A percentile compares a stretch with the other conserved stretches of the same genome.
These are phyloP conservation scores for Trichoderma sp. DNA, from an alignment of 2,329 filamentous ascomycete genomes.

Conservation along the genomic window DNA sequence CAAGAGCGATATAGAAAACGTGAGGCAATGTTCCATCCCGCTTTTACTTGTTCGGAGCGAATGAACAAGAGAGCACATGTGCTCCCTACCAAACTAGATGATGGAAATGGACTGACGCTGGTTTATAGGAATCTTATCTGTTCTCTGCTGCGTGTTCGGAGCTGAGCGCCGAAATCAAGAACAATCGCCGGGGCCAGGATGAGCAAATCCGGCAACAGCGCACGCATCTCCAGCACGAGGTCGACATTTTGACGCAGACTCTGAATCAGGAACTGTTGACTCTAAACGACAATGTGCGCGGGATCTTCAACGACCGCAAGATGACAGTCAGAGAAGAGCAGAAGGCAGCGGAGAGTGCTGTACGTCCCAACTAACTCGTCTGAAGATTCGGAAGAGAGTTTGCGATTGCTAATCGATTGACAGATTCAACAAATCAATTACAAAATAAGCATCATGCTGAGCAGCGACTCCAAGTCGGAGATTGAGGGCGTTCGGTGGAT, in stretches of 20 bases:
- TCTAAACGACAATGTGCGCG: slow-evolving; percentile 87
- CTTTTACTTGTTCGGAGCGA: background rate
- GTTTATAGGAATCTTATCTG: slow-evolving; percentile 71
- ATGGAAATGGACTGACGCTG: background rate
- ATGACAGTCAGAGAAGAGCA: slow-evolving; percentile 90
- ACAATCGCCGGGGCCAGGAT: slow-evolving; percentile 70
- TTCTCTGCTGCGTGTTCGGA: slow-evolving; percentile 94
- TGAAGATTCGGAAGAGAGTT: background rate
- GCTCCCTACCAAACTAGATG: background rate
- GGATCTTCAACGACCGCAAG: slow-evolving; percentile 93
- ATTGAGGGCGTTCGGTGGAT: slow-evolving; percentile 93
- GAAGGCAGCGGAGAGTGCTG: slow-evolving; percentile 75
- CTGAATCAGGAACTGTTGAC: slow-evolving; percentile 78
- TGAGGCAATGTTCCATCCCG: slow-evolving; percentile 21
- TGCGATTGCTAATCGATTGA: background rate
- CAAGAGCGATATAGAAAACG: slow-evolving; percentile 90
- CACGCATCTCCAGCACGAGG: slow-evolving; percentile 84
- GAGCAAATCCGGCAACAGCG: slow-evolving; percentile 81
- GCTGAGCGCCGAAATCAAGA: slow-evolving; percentile 80
- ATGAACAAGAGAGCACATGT: background rate
- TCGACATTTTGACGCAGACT: slow-evolving; percentile 85
- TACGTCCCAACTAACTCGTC: slow-evolving; percentile 38
- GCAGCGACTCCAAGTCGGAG: slow-evolving; percentile 86
- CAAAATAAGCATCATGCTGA: slow-evolving; percentile 87
- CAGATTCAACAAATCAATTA: slow-evolving; percentile 93